These are phyloP conservation scores for Fusarium haematococcum DNA, from an alignment of 2,329 filamentous ascomycete species.

Conservation along the genomic window DNA sequence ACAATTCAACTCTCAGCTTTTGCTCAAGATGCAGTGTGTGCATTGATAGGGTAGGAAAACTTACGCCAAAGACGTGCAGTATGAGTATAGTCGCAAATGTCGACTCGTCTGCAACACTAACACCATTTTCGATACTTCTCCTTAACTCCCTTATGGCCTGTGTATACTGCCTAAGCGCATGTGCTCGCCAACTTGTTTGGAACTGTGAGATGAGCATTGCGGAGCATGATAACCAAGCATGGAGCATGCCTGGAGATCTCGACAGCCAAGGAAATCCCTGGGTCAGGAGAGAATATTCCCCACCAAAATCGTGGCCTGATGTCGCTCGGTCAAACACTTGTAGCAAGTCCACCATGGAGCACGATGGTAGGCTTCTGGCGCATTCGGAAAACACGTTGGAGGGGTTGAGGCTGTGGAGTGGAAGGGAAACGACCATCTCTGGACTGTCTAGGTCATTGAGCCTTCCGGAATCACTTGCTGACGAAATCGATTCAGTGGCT, in stretches of 20 bases:
- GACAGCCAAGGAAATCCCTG: background rate
- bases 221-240: background rate
- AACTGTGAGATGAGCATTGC: background rate
- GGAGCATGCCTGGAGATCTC: background rate
- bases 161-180: background rate
- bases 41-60: background rate
- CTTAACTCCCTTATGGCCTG: background rate
- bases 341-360: background rate
- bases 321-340: background rate
- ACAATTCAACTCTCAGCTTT: rapidly evolving
- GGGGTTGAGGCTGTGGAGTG: background rate
- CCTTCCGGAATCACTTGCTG: background rate
- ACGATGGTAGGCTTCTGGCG: background rate
- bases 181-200: background rate
- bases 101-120: background rate
- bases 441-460: background rate
- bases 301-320: background rate
- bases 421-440: background rate
- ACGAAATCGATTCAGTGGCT: background rate
- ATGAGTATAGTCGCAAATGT: background rate
- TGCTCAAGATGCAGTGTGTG: rapidly evolving
- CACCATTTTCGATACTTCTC: background rate
- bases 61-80: background rate
- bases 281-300: background rate
- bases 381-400: background rate